Evolutionary conservation across 164 flowering plant genomes (phyloP).

Genomic region (Akebia trifoliata): DNA sequence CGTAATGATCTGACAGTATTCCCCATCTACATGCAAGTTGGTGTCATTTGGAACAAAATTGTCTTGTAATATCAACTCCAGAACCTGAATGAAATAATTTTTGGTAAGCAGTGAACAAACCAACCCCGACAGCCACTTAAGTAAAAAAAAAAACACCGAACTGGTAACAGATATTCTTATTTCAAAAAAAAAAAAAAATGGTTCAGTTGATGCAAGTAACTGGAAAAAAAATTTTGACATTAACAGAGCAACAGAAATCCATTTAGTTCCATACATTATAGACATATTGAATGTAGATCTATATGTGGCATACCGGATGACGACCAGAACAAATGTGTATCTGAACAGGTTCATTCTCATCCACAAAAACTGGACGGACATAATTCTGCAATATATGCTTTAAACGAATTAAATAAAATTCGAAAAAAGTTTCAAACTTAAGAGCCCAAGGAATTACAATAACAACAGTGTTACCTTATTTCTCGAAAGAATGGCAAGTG

Average conservation of each 20-base stretch:
- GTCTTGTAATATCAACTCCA: constrained; percentile 66
- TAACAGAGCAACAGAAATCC: not conserved
- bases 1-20: constrained; percentile 82
- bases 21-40: constrained; percentile 55
- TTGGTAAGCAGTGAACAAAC: not conserved
- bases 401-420: constrained; percentile 2
- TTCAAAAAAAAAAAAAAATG: too few relatives aligned
- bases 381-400: constrained; percentile 52
- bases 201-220: too few relatives aligned
- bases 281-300: not conserved
- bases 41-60: constrained; percentile 93
- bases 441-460: not conserved
- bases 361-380: constrained; percentile 71
- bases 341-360: constrained; percentile 72
- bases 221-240: too few relatives aligned
- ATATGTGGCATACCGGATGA: constrained; percentile 68
- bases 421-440: not conserved
- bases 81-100: constrained; percentile 44
- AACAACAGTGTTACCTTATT: constrained; percentile 43
- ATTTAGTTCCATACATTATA: not conserved
- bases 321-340: constrained; percentile 69
- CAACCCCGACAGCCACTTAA: too few relatives aligned
- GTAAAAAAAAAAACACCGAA: too few relatives aligned
- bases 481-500: constrained; percentile 79
- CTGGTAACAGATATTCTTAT: too few relatives aligned